phyloP scores from a whole-genome alignment of 176 grass and related monocot genomes.

The Phragmites australis region DNA sequence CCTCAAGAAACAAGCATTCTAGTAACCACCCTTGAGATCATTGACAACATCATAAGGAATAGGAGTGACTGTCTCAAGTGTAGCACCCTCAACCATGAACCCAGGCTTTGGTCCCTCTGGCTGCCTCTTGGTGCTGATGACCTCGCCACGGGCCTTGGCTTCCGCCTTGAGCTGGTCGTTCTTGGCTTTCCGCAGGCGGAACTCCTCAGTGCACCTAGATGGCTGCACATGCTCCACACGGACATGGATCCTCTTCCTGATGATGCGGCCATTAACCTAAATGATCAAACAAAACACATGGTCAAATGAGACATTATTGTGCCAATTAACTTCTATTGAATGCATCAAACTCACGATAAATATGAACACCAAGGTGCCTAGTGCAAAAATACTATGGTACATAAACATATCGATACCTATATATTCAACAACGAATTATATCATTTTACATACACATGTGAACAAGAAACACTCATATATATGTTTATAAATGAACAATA shows the following conservation, averaged over 20 bases:
- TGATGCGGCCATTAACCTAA: slow-evolving; percentile 74
- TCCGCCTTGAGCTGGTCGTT: slow-evolving; percentile 84
- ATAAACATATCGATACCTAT: neutral
- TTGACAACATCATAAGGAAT: slow-evolving; percentile 98
- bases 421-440: neutral
- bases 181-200: slow-evolving; percentile 70
- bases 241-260: slow-evolving; percentile 89
- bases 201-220: slow-evolving; percentile 78
- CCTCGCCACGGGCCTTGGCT: slow-evolving; percentile 75
- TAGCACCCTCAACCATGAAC: slow-evolving; percentile 83
- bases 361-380: neutral
- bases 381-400: neutral
- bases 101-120: slow-evolving; percentile 79
- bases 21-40: slow-evolving; percentile 98
- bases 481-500: too few relatives aligned
- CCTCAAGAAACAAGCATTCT: slow-evolving; percentile 39
- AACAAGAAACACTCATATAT: too few relatives aligned
- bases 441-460: neutral
- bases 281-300: neutral
- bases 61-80: slow-evolving; percentile 76
- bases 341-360: neutral
- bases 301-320: neutral
- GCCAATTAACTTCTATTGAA: neutral
- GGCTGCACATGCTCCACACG: slow-evolving; percentile 89
- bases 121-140: slow-evolving; percentile 93